Conservation (phyloP, 2,329 filamentous ascomycete genomes). For the Ramularia collo-cygni region DNA sequence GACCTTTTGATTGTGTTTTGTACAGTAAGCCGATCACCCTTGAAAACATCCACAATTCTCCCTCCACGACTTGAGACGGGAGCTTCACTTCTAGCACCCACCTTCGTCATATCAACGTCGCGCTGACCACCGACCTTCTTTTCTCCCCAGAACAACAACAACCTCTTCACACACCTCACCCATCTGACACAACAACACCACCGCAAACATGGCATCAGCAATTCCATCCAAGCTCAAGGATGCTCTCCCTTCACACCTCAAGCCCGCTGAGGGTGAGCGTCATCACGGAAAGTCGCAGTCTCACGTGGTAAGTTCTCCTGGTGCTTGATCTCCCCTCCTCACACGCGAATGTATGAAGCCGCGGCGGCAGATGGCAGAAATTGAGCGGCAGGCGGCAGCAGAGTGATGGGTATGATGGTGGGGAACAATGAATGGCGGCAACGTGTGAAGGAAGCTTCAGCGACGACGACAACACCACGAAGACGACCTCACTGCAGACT, state of each 20-base stretch:
- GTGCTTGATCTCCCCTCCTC: constrained; percentile 1
- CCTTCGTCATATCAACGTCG: too few relatives aligned
- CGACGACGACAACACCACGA: too few relatives aligned
- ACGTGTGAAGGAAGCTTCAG: too few relatives aligned
- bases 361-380: constrained; percentile 9
- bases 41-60: too few relatives aligned
- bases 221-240: constrained; percentile 68
- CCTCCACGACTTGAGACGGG: too few relatives aligned
- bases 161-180: neutral
- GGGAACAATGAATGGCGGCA: too few relatives aligned
- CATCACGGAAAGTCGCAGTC: constrained; percentile 82
- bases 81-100: too few relatives aligned
- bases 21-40: too few relatives aligned
- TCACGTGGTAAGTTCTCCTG: constrained; percentile 63
- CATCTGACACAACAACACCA: constrained; percentile 1
- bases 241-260: constrained; percentile 78
- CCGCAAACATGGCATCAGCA: constrained; percentile 29
- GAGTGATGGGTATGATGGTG: neutral
- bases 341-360: neutral
- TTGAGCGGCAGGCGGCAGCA: too few relatives aligned
- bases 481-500: too few relatives aligned
- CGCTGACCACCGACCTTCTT: neutral
- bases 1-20: too few relatives aligned
- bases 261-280: constrained; percentile 50
- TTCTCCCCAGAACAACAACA: constrained; percentile 2